Conservation (phyloP, 2,329 filamentous ascomycete genomes). For the Keithomyces neogunnii region DNA sequence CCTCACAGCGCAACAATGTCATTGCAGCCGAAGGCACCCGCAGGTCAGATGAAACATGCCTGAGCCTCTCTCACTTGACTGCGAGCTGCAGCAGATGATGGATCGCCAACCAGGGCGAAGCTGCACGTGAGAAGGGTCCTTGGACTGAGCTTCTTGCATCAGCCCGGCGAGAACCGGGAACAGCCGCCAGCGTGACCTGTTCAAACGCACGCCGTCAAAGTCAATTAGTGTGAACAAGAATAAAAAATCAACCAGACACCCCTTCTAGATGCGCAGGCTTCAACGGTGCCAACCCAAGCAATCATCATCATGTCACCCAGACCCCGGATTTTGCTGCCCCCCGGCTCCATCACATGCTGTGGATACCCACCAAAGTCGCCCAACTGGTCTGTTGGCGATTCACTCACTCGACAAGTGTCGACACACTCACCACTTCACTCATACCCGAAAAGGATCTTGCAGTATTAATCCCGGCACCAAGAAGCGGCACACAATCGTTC, state of each 20-base stretch:
- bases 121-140: no score
- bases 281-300: no score
- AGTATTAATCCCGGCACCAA: not conserved
- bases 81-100: not conserved
- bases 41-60: not conserved
- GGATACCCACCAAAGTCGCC: not conserved
- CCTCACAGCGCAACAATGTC: not conserved
- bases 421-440: not conserved
- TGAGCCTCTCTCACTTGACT: not conserved
- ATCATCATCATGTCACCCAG: not conserved
- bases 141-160: no score
- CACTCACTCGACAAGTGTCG: no score
- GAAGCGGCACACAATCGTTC: not conserved
- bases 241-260: not conserved
- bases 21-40: not conserved
- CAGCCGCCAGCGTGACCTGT: no score
- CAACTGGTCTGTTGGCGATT: no score
- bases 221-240: not conserved
- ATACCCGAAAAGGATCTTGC: not conserved
- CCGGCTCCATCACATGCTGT: not conserved
- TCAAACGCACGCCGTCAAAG: no score
- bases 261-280: no score
- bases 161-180: no score
- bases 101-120: no score
- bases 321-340: not conserved